Base-by-base conservation (phyloP, 306 rosid species). In the Parietaria judaica region DNA sequence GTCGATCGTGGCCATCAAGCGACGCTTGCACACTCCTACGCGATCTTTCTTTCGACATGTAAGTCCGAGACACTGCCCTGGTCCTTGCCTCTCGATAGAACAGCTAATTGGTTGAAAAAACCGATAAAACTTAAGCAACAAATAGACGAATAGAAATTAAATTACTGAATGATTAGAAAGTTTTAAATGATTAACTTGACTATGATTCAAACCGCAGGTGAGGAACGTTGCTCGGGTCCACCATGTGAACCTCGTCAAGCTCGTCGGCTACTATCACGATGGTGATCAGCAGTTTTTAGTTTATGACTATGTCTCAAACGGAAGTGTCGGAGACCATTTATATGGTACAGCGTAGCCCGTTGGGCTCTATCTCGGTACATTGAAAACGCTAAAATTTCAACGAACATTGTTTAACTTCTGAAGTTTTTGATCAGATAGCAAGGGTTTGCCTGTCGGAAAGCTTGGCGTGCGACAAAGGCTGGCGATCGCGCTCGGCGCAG, bases 381-480 rank as follows among this genome's bases (percentile, higher is more conserved):
- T 7, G 13, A 0, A 41, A 41, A 41, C 9, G 45, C 6, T 5
- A 0, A 41, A 5, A 5, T 1, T 41, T 41, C 1, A 8, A 41
- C 45, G 45, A 41, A 58, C 41, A 61, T 39, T 54, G 61, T 67
- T 59, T 61, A 62, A 71, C 60, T 9, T 23, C 31, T 23, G 31
- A 23, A 34, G 56, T 62, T 69, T 35, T 7, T 63, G 36, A 73
- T 70, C 83, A 86, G 95, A 86, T 54, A 61, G 46, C 57, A 82
- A 79, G 70, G 87, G 95, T 57, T 79, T 72, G 14, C 90, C 90
- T 12, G 58, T 72, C 41, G 95, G 95, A 79, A 86, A 67, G 71
- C 70, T 86, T 45, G 70, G 73, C 72, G 57, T 86, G 69, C 14
- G 73, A 61, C 72, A 77, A 47, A 81, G 95, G 70, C 51, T 86